Evolutionary conservation across 345 rosid species (phyloP).

Genomic region (Combretum micranthum): DNA sequence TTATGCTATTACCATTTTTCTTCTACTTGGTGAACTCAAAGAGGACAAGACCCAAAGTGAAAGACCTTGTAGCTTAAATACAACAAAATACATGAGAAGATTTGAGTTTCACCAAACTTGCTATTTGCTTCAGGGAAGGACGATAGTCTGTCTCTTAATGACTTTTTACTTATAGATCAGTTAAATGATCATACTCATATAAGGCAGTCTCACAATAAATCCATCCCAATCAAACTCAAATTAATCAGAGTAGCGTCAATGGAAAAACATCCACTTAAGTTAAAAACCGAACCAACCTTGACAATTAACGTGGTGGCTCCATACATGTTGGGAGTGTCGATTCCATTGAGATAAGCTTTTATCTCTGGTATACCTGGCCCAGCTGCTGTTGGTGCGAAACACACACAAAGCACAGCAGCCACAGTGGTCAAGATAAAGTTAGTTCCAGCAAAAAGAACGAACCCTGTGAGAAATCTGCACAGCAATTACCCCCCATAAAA

Average conservation of each 20-base stretch:
- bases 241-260: not conserved
- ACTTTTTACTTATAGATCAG: too few species aligned
- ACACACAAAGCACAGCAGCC: conserved; percentile 73
- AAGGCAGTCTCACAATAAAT: too few species aligned
- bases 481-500: not conserved
- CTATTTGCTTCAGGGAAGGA: too few species aligned
- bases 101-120: too few species aligned
- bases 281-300: conserved; percentile 38
- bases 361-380: conserved; percentile 96
- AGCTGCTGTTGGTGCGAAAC: conserved; percentile 89
- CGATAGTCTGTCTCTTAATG: too few species aligned
- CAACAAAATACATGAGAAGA: too few species aligned
- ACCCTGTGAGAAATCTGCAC: conserved; percentile 60
- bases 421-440: conserved; percentile 53
- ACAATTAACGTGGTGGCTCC: conserved; percentile 72
- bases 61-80: too few species aligned
- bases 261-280: not conserved
- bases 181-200: too few species aligned
- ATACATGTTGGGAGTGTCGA: conserved; percentile 87
- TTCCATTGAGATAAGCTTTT: conserved; percentile 94
- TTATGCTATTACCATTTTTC: too few species aligned
- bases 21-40: too few species aligned
- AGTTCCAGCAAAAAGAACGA: conserved; percentile 43
- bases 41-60: too few species aligned
- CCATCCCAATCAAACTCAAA: not conserved